Conservation (phyloP, 805 yeast species). For the Hanseniaspora lindneri region DNA sequence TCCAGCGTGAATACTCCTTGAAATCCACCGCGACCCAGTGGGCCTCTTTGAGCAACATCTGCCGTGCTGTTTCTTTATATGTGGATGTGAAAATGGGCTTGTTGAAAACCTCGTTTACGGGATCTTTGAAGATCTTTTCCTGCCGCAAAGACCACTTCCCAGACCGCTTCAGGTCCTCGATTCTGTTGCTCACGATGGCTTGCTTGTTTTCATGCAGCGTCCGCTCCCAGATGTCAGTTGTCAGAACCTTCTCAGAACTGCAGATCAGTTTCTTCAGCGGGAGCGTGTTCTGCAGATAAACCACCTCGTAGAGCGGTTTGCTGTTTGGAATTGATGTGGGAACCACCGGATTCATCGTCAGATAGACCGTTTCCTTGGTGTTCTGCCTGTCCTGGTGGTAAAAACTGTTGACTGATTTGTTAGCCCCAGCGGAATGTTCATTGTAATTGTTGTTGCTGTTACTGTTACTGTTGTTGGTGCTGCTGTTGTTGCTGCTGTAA, state of each 20-base stretch:
- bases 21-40: constrained; percentile 76
- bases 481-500: constrained; percentile 4
- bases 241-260: constrained; percentile 71
- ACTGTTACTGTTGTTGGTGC: constrained; percentile 3
- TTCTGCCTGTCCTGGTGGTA: constrained; percentile 16
- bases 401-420: constrained; percentile 6
- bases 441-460: constrained; percentile 6
- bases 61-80: constrained; percentile 53
- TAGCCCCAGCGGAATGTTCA: too few relatives aligned
- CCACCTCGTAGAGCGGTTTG: constrained; percentile 69
- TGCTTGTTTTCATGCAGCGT: constrained; percentile 83
- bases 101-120: constrained; percentile 26
- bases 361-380: constrained; percentile 33
- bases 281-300: constrained; percentile 75
- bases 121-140: constrained; percentile 60
- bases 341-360: constrained; percentile 38
- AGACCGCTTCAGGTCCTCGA: constrained; percentile 79
- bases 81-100: constrained; percentile 17
- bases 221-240: constrained; percentile 75
- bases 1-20: constrained; percentile 56
- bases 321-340: constrained; percentile 48
- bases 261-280: constrained; percentile 74
- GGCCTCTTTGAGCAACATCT: constrained; percentile 59
- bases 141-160: constrained; percentile 88
- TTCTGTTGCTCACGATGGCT: constrained; percentile 77